phyloP scores from a whole-genome alignment of 129 eudicot species.

The Dittrichia graveolens region DNA sequence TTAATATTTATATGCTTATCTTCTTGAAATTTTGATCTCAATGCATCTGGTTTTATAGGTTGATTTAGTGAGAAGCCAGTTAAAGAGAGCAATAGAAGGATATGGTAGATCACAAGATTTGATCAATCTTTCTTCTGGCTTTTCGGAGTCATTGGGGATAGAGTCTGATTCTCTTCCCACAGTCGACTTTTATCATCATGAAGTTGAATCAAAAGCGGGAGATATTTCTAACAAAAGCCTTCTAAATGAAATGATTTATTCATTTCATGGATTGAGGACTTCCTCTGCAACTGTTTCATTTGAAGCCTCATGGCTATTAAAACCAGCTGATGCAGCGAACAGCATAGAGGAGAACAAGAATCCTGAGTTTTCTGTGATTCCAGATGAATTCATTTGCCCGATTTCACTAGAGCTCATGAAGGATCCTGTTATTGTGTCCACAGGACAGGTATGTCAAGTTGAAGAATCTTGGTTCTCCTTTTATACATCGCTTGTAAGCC shows the following conservation, averaged over 20 bases:
- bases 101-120: slow-evolving; percentile 47
- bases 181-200: slow-evolving; percentile 48
- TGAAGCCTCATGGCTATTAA: slow-evolving; percentile 23
- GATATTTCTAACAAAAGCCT: slow-evolving; percentile 29
- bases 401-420: slow-evolving; percentile 82
- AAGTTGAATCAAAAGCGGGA: slow-evolving; percentile 38
- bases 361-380: slow-evolving; percentile 50
- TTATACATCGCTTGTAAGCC: too few relatives aligned
- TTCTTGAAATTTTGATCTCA: slow-evolving; percentile 6
- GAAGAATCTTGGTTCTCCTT: too few relatives aligned
- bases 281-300: slow-evolving; percentile 31
- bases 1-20: slow-evolving; percentile 13
- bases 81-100: slow-evolving; percentile 63
- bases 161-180: slow-evolving; percentile 41
- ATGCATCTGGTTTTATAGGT: slow-evolving; percentile 42
- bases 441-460: slow-evolving; percentile 71
- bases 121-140: slow-evolving; percentile 33
- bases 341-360: slow-evolving; percentile 51
- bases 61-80: slow-evolving; percentile 65
- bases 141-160: slow-evolving; percentile 50
- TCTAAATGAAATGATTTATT: slow-evolving; percentile 25
- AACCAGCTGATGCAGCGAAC: slow-evolving; percentile 33
- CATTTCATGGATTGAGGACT: not conserved
- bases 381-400: slow-evolving; percentile 80
- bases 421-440: slow-evolving; percentile 89